Evolutionary conservation across 1,139 yeast genomes (phyloP).

Genomic region (Pichia terricola): DNA sequence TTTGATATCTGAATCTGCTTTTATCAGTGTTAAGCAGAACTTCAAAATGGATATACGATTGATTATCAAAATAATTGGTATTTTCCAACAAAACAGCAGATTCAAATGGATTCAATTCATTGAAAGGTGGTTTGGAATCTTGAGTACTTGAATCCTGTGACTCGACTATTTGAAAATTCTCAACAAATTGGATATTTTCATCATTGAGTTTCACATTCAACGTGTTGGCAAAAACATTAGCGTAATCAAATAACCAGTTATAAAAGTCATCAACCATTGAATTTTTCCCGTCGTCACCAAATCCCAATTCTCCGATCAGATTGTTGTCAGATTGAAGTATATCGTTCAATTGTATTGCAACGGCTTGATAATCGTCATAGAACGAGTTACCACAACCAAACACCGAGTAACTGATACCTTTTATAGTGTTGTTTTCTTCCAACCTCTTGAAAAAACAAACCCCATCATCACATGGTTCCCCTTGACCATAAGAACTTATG

Average conservation of each 20-base stretch:
- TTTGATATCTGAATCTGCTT: constrained; percentile 69
- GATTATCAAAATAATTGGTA: constrained; percentile 30
- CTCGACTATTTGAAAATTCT: not conserved
- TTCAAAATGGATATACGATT: constrained; percentile 59
- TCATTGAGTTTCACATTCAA: constrained; percentile 25
- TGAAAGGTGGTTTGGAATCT: constrained; percentile 44
- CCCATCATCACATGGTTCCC: constrained; percentile 95
- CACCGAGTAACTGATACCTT: constrained; percentile 41
- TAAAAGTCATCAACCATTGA: constrained; percentile 87
- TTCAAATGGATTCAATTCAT: constrained; percentile 69
- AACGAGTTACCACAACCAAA: constrained; percentile 93
- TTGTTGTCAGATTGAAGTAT: constrained; percentile 49
- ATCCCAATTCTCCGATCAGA: constrained; percentile 62
- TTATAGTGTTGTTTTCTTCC: constrained; percentile 20
- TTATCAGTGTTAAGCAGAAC: constrained; percentile 62
- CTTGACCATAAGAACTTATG: constrained; percentile 93
- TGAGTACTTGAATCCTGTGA: no score
- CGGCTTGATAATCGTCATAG: constrained; percentile 80
- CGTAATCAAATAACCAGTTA: constrained; percentile 77
- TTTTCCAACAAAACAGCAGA: constrained; percentile 61
- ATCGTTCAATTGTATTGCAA: constrained; percentile 50
- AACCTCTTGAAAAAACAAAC: constrained; percentile 52
- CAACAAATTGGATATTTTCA: constrained; percentile 11
- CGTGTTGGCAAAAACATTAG: constrained; percentile 29
- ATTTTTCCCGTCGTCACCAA: constrained; percentile 90